A percentile compares a stretch with the other conserved stretches of the same genome.
Conservation (phyloP, 768 basidiomycete genomes). For the Daedaleopsis nitida region DNA sequence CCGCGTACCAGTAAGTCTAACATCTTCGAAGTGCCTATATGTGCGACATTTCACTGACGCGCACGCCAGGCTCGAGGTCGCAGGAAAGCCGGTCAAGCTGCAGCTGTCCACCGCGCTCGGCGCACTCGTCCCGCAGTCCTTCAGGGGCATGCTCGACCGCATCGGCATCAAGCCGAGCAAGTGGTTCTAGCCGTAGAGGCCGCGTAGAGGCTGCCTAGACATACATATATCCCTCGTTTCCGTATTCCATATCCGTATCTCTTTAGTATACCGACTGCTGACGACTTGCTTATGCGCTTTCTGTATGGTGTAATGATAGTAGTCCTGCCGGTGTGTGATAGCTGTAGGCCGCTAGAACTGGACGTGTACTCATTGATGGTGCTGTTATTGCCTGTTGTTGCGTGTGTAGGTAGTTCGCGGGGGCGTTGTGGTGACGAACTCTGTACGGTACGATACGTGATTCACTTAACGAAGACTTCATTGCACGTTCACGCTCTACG, state of each 20-base stretch:
- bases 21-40: too few species aligned
- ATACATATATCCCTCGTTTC: background rate
- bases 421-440: background rate
- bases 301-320: background rate
- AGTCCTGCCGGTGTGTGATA: background rate
- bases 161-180: conserved; percentile 55
- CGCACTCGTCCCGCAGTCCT: conserved; percentile 45
- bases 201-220: background rate
- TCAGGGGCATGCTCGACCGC: conserved; percentile 57
- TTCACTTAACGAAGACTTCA: background rate
- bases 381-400: too few species aligned
- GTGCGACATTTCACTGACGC: background rate
- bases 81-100: conserved; percentile 49
- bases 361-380: background rate
- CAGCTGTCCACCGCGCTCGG: conserved; percentile 46
- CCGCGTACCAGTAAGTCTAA: conserved; percentile 50
- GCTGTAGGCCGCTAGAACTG: background rate
- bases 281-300: background rate
- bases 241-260: background rate
- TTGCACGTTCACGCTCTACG: background rate
- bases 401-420: too few species aligned
- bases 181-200: conserved; percentile 53
- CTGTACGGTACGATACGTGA: conserved; percentile 4
- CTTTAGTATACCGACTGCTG: background rate
- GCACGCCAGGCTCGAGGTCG: conserved; percentile 44